Conservation (phyloP, 345 rosid species). For the Brassica cretica region DNA sequence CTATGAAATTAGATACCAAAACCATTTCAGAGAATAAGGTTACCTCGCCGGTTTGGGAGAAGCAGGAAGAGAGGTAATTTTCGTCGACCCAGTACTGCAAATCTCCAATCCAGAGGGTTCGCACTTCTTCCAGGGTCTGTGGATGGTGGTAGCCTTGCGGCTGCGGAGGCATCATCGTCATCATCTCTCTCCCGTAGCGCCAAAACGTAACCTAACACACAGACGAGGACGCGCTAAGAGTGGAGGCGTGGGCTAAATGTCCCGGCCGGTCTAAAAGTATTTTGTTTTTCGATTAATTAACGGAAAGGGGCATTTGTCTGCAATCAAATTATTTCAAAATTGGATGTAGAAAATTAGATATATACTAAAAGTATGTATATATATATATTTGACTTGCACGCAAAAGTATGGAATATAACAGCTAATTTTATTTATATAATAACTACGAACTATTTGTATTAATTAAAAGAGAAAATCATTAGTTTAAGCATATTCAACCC, state of each 20-base stretch:
- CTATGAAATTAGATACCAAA: neutral
- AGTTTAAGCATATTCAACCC: neutral
- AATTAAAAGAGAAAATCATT: neutral
- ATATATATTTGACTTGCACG: no score
- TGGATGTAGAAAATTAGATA: neutral
- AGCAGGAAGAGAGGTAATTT: slow-evolving; percentile 77
- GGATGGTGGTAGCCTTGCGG: slow-evolving; percentile 84
- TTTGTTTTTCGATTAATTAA: no score
- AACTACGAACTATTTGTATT: neutral
- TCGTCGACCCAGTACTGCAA: slow-evolving; percentile 96
- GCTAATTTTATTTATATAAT: no score
- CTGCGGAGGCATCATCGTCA: slow-evolving; percentile 28
- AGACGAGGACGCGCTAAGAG: neutral
- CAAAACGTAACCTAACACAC: neutral
- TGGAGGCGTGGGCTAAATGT: neutral
- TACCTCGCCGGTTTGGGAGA: slow-evolving; percentile 98
- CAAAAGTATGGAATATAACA: no score
- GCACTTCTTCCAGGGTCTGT: slow-evolving; percentile 77
- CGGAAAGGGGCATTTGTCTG: neutral
- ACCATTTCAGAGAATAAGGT: neutral
- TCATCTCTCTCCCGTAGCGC: slow-evolving; percentile 4
- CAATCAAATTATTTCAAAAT: neutral
- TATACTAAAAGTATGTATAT: no score
- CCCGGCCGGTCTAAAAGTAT: neutral
- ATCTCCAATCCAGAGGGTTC: slow-evolving; percentile 99